Evolutionary conservation across 1,284 basidiomycete genomes (phyloP).

Genomic region (Uromyces viciae-fabae): DNA sequence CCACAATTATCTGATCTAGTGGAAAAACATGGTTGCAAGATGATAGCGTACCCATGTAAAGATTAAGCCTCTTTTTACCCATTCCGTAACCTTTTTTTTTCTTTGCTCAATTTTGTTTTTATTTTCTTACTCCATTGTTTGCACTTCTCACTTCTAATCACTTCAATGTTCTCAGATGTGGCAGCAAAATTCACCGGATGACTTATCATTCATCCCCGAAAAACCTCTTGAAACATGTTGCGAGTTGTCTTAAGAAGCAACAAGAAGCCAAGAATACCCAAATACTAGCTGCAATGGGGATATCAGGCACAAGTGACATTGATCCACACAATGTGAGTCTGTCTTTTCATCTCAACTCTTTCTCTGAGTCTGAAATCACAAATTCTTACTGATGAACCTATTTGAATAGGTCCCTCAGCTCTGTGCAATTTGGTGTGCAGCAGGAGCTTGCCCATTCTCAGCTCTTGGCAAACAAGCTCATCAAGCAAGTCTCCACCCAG

Average conservation of each 20-base stretch:
- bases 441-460: background rate
- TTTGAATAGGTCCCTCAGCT: background rate
- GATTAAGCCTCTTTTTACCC: background rate
- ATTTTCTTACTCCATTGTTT: background rate
- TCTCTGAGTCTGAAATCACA: background rate
- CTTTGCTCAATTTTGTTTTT: background rate
- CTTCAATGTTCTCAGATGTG: background rate
- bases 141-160: background rate
- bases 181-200: background rate
- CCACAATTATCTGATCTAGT: background rate
- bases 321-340: background rate
- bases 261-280: background rate
- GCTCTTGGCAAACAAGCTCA: background rate
- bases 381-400: background rate
- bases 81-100: too few species aligned
- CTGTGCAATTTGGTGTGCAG: slow-evolving; percentile 2
- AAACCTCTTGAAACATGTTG: background rate
- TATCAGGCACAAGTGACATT: background rate
- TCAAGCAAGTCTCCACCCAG: background rate
- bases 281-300: background rate
- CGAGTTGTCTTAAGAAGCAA: background rate
- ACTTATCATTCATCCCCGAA: background rate
- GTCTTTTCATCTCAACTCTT: background rate
- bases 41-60: background rate
- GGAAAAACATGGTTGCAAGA: background rate